phyloP scores from a whole-genome alignment of 345 rosid genomes.

The Theobroma cacao region DNA sequence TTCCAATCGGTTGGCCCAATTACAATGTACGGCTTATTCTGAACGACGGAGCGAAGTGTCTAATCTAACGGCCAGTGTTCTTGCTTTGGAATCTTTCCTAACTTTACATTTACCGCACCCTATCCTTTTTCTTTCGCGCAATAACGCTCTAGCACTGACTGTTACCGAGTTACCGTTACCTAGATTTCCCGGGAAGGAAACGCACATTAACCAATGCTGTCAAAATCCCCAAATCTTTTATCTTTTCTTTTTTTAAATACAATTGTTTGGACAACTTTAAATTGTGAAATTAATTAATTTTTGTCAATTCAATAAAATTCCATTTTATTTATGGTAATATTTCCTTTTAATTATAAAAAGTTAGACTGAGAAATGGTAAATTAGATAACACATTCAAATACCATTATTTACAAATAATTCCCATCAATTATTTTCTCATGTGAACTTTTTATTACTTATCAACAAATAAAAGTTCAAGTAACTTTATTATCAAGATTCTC shows the following conservation, averaged over 20 bases:
- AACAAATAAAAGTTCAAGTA: background rate
- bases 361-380: too few relatives aligned
- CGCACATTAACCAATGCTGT: background rate
- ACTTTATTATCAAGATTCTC: background rate
- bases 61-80: background rate
- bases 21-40: background rate
- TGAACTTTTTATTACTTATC: background rate
- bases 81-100: background rate
- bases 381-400: too few relatives aligned
- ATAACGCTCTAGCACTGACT: background rate
- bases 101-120: background rate
- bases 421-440: background rate
- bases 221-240: too few relatives aligned
- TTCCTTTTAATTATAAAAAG: too few relatives aligned
- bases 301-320: too few relatives aligned
- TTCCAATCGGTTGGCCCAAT: background rate
- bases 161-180: background rate
- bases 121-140: background rate
- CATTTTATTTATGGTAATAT: too few relatives aligned
- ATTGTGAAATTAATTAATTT: too few relatives aligned
- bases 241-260: too few relatives aligned
- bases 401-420: background rate
- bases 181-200: conserved; percentile 1
- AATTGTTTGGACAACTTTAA: too few relatives aligned
- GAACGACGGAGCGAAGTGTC: background rate